phyloP scores from a whole-genome alignment of 176 grass and related monocot species.

The Pharus latifolius region DNA sequence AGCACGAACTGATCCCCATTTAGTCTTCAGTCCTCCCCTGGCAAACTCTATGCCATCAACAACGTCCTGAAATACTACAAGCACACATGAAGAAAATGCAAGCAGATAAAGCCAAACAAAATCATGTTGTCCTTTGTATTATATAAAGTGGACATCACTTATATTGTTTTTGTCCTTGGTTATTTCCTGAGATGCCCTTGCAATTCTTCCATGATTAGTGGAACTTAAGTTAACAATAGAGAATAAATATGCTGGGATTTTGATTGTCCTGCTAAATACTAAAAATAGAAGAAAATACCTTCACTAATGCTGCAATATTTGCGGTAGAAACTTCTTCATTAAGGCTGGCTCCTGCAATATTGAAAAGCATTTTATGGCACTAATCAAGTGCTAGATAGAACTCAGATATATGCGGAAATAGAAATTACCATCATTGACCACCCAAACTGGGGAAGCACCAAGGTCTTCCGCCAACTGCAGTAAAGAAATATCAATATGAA shows the following conservation, averaged over 20 bases:
- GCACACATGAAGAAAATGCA: conserved; percentile 14
- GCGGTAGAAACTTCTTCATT: conserved; percentile 59
- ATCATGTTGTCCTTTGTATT: neutral
- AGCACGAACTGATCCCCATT: conserved; percentile 73
- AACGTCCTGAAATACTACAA: conserved; percentile 41
- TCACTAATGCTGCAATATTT: conserved; percentile 54
- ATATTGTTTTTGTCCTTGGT: neutral
- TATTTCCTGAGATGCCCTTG: neutral
- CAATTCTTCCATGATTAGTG: neutral
- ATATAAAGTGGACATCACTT: neutral
- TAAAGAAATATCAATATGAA: conserved; percentile 12
- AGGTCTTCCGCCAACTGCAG: conserved; percentile 82
- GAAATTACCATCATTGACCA: conserved; percentile 77
- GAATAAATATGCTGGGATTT: neutral
- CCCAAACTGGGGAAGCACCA: conserved; percentile 69
- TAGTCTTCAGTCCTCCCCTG: conserved; percentile 45
- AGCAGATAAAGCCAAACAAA: neutral
- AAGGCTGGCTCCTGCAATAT: conserved; percentile 60
- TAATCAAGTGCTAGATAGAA: neutral
- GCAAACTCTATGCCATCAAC: conserved; percentile 92
- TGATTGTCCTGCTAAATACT: neutral
- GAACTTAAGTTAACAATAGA: neutral
- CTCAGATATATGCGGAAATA: neutral
- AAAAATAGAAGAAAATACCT: conserved; percentile 40
- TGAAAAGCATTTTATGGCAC: neutral